Evolutionary conservation across 2,329 filamentous ascomycete species (phyloP).

Genomic region (Curvularia sp.): DNA sequence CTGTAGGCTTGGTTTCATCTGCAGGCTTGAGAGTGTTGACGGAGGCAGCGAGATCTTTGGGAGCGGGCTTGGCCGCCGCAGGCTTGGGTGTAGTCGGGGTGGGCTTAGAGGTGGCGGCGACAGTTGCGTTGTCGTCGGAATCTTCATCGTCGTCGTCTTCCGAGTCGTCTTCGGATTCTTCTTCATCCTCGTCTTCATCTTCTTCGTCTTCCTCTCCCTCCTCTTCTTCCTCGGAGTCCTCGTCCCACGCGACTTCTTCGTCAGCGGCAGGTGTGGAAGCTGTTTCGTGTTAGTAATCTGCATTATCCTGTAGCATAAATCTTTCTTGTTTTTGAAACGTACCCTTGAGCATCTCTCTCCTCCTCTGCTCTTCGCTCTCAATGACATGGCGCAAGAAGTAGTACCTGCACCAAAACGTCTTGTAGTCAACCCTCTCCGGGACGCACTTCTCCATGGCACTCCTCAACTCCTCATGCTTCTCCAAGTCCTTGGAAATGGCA

Average conservation of each 20-base stretch:
- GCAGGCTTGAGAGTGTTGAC: conserved; percentile 51
- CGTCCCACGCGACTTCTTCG: conserved; percentile 72
- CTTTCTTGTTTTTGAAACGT: conserved; percentile 37
- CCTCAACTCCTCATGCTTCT: conserved; percentile 84
- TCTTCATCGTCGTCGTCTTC: conserved; percentile 21
- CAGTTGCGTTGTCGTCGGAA: conserved; percentile 16
- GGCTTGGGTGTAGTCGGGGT: conserved; percentile 5
- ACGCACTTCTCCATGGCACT: conserved; percentile 93
- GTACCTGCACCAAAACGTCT: conserved; percentile 90
- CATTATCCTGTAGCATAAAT: not conserved
- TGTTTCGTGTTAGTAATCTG: conserved; percentile 16
- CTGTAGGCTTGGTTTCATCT: conserved; percentile 59
- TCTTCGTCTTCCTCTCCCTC: conserved; percentile 48
- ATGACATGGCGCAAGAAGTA: conserved; percentile 94
- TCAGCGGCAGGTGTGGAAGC: conserved; percentile 74
- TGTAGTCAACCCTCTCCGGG: conserved; percentile 89
- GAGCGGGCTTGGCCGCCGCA: not conserved
- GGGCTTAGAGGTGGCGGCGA: conserved; percentile 14
- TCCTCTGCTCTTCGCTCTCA: conserved; percentile 87
- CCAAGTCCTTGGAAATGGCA: conserved; percentile 79
- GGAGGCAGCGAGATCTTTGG: conserved; percentile 39
- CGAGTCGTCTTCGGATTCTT: conserved; percentile 22
- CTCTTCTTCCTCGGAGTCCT: conserved; percentile 66
- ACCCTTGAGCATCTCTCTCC: conserved; percentile 92
- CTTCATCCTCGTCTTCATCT: conserved; percentile 34